These are phyloP conservation scores for Acorus gramineus DNA, from an alignment of 106 monocot genomes.

Conservation along the genomic window DNA sequence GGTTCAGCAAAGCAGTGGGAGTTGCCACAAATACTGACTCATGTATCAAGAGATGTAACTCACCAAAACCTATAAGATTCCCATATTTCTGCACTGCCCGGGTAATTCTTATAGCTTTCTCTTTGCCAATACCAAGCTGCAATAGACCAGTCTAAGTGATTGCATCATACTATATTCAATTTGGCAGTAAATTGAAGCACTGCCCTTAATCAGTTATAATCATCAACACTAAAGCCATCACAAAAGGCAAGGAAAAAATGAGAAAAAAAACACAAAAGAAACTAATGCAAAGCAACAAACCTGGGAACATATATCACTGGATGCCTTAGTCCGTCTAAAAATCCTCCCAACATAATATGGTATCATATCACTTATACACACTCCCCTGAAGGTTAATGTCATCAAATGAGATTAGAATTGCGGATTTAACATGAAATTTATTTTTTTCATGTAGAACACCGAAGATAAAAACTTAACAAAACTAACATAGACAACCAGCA, in stretches of 20 bases:
- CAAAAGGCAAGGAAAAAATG: background rate
- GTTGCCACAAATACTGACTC: background rate
- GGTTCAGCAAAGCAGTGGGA: background rate
- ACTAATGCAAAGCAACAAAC: slow-evolving; percentile 18
- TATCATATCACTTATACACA: slow-evolving; percentile 93
- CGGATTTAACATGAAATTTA: too few species aligned
- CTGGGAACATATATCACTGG: slow-evolving; percentile 66
- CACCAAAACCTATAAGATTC: slow-evolving; percentile 87
- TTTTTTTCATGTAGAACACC: too few species aligned
- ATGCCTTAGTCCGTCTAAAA: slow-evolving; percentile 64
- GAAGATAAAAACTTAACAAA: too few species aligned
- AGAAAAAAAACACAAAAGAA: background rate
- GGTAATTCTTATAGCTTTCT: slow-evolving; percentile 48
- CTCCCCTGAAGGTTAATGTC: slow-evolving; percentile 45
- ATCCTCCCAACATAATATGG: slow-evolving; percentile 79
- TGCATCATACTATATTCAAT: too few species aligned
- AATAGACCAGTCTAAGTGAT: background rate
- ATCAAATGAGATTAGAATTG: background rate
- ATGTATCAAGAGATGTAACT: slow-evolving; percentile 8
- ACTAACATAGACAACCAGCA: too few species aligned
- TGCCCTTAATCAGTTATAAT: too few species aligned
- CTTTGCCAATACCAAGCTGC: slow-evolving; percentile 72
- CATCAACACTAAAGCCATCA: background rate
- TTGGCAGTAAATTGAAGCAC: background rate
- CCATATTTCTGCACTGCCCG: slow-evolving; percentile 65